These are phyloP conservation scores for Talaromyces sp. DNA, from an alignment of 2,329 filamentous ascomycete species.

Conservation along the genomic window DNA sequence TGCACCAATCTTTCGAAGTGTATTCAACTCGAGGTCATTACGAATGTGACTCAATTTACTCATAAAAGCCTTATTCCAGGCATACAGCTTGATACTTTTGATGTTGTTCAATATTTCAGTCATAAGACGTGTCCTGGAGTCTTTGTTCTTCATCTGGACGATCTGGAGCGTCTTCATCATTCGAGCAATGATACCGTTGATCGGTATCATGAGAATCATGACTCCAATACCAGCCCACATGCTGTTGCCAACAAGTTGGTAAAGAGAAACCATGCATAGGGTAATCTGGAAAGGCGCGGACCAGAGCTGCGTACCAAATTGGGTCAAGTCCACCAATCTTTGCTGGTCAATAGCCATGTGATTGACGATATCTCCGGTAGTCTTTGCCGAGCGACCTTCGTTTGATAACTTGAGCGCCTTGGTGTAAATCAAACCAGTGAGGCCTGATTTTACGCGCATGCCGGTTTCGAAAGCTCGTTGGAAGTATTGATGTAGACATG, in stretches of 20 bases:
- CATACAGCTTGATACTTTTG: constrained; percentile 99
- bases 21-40: constrained; percentile 94
- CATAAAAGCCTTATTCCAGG: constrained; percentile 96
- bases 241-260: constrained; percentile 88
- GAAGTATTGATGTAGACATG: constrained; percentile 95
- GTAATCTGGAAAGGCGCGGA: constrained; percentile 95
- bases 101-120: constrained; percentile 99
- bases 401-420: constrained; percentile 90
- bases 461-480: constrained; percentile 91
- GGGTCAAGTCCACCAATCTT: constrained; percentile 87
- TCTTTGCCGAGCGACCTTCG: constrained; percentile 82
- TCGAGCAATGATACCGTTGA: constrained; percentile 87
- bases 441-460: constrained; percentile 90
- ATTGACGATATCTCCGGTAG: constrained; percentile 97
- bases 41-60: constrained; percentile 93
- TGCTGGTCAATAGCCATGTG: constrained; percentile 99
- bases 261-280: constrained; percentile 92
- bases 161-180: constrained; percentile 95
- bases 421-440: constrained; percentile 87
- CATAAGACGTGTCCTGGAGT: constrained; percentile 85
- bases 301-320: constrained; percentile 94
- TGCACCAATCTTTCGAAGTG: constrained; percentile 90
- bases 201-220: constrained; percentile 96
- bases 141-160: constrained; percentile 98
- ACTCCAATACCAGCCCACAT: constrained; percentile 94